Evolutionary conservation across 2,329 filamentous ascomycete genomes (phyloP).

Genomic region (Apiospora kogelbergensis): DNA sequence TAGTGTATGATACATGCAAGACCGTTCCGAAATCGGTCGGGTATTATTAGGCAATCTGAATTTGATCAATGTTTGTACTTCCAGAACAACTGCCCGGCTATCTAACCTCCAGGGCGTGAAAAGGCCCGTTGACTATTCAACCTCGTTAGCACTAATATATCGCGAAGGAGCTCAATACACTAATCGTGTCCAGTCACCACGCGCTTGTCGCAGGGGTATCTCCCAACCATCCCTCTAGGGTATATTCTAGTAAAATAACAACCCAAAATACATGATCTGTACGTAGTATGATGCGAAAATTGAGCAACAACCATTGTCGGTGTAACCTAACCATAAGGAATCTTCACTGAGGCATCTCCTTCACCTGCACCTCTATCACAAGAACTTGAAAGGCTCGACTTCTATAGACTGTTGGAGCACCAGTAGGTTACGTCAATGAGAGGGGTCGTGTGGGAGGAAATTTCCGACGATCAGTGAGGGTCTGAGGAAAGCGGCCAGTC

Average conservation of each 20-base stretch:
- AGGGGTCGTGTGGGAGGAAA: conserved; percentile 82
- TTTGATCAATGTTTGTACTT: neutral
- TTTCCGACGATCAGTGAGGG: conserved; percentile 95
- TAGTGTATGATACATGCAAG: neutral
- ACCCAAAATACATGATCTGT: neutral
- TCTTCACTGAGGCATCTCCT: neutral
- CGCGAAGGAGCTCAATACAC: neutral
- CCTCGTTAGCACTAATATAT: neutral
- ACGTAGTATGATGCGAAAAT: neutral
- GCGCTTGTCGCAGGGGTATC: neutral
- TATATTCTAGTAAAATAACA: neutral
- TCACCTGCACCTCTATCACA: neutral
- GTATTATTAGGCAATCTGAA: neutral
- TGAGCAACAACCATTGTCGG: neutral
- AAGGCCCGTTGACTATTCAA: neutral
- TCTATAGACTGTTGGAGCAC: neutral
- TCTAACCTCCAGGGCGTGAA: neutral
- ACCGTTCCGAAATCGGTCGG: neutral
- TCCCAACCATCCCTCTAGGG: neutral
- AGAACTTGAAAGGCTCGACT: neutral
- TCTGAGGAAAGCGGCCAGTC: conserved; percentile 44
- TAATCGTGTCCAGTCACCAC: neutral
- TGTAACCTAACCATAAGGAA: neutral
- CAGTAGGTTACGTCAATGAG: conserved; percentile 29
- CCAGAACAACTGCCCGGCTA: neutral